Conservation (phyloP, 148 eudicot genomes). For the Arbutus unedo region DNA sequence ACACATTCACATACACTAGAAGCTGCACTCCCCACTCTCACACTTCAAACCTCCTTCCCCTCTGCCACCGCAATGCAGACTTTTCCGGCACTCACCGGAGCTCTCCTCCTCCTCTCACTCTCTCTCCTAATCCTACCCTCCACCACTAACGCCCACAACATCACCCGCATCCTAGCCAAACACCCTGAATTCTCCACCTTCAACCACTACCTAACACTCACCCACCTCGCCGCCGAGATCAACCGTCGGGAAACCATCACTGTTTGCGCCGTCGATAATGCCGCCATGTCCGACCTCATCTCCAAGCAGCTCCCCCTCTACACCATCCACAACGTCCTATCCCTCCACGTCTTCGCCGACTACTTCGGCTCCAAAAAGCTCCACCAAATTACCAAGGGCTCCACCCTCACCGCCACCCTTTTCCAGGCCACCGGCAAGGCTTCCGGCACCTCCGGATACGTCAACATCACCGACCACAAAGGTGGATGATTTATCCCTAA, state of each 20-base stretch:
- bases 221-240: slow-evolving; percentile 77
- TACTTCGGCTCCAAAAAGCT: slow-evolving; percentile 76
- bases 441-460: slow-evolving; percentile 64
- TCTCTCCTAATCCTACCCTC: slow-evolving; percentile 17
- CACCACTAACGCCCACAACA: slow-evolving; percentile 46
- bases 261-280: slow-evolving; percentile 68
- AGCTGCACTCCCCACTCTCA: neutral
- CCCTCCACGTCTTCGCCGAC: slow-evolving; percentile 70
- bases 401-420: slow-evolving; percentile 68
- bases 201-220: slow-evolving; percentile 70
- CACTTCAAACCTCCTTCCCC: neutral
- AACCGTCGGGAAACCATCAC: slow-evolving; percentile 73
- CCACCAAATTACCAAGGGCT: slow-evolving; percentile 62
- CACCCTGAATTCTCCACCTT: slow-evolving; percentile 62
- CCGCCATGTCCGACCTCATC: slow-evolving; percentile 60
- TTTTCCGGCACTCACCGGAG: neutral
- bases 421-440: slow-evolving; percentile 83
- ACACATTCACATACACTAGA: too few species aligned
- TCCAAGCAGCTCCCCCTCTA: slow-evolving; percentile 41
- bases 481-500: neutral
- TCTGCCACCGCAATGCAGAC: slow-evolving; percentile 16
- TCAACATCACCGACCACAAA: slow-evolving; percentile 60
- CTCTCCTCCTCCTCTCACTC: neutral
- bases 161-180: slow-evolving; percentile 53
- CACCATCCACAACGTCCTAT: slow-evolving; percentile 56